phyloP scores from a whole-genome alignment of 2,329 filamentous ascomycete species.

The Diatrype stigma region DNA sequence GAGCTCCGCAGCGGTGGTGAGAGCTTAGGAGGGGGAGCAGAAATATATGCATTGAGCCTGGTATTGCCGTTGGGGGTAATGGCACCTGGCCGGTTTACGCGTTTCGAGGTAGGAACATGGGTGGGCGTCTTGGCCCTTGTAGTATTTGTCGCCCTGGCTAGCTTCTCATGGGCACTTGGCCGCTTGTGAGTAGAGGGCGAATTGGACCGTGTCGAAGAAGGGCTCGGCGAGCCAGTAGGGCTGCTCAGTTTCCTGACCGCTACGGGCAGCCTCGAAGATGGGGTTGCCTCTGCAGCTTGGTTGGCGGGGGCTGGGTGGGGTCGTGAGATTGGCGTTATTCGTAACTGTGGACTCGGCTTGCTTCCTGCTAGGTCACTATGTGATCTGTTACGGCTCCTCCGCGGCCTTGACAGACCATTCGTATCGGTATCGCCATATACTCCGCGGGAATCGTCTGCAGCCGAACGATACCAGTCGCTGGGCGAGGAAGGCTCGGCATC shows the following conservation, averaged over 20 bases:
- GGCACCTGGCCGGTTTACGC: conserved; percentile 35
- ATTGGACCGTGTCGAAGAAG: conserved; percentile 50
- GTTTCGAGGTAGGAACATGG: conserved; percentile 32
- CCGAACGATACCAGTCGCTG: conserved; percentile 42
- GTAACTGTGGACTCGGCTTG: conserved; percentile 27
- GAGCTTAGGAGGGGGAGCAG: conserved; percentile 63
- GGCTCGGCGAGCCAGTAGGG: conserved; percentile 43
- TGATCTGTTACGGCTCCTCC: conserved; percentile 44
- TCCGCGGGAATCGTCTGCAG: conserved; percentile 13
- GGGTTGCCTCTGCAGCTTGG: conserved; percentile 21
- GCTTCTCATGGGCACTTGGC: conserved; percentile 37
- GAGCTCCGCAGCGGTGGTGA: conserved; percentile 80
- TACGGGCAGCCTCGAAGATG: conserved; percentile 41
- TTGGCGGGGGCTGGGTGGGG: conserved; percentile 30
- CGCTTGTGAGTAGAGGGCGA: conserved; percentile 48
- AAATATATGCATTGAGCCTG: conserved; percentile 70
- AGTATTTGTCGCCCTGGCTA: conserved; percentile 27
- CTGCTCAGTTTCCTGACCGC: conserved; percentile 41
- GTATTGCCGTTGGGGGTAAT: conserved; percentile 48
- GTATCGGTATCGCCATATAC: conserved; percentile 12
- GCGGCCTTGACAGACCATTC: conserved; percentile 25
- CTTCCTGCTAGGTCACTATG: conserved; percentile 56
- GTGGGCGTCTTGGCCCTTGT: conserved; percentile 41
- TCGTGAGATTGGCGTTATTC: conserved; percentile 27
- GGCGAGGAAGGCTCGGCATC: conserved; percentile 60